Evolutionary conservation across 1,284 basidiomycete species (phyloP).

Genomic region (Irpex rosettiformis): DNA sequence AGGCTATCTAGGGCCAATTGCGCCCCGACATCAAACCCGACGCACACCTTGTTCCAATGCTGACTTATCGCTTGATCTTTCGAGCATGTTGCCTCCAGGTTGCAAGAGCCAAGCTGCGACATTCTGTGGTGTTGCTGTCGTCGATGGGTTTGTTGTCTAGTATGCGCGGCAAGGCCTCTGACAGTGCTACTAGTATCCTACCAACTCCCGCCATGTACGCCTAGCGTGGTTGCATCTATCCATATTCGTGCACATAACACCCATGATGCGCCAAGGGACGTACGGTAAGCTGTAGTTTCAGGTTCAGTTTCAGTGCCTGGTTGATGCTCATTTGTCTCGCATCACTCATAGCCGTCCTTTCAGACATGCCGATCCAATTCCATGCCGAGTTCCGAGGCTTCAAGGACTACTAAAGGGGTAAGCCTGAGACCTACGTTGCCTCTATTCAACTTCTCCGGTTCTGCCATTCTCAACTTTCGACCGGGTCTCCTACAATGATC

Average conservation of each 20-base stretch:
- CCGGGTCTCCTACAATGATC: neutral
- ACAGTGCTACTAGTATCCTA: too few relatives aligned
- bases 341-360: neutral
- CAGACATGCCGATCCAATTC: neutral
- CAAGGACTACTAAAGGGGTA: neutral
- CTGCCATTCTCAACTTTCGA: neutral
- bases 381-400: neutral
- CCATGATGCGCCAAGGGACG: neutral
- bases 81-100: neutral
- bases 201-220: neutral
- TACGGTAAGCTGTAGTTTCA: neutral
- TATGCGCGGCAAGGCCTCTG: too few relatives aligned
- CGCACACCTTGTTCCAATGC: neutral
- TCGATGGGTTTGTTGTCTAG: too few relatives aligned
- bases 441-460: neutral
- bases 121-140: too few relatives aligned
- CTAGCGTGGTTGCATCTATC: neutral
- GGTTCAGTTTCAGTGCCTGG: neutral
- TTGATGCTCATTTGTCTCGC: neutral
- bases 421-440: too few relatives aligned
- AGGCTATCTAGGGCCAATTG: neutral
- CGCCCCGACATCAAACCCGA: neutral
- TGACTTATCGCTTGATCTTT: neutral
- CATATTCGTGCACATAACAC: neutral
- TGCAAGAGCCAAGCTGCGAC: neutral